Evolutionary conservation across 805 yeast species (phyloP), one percentile per base, ranked within the genome.

Genomic region (Candida namnaoensis): DNA sequence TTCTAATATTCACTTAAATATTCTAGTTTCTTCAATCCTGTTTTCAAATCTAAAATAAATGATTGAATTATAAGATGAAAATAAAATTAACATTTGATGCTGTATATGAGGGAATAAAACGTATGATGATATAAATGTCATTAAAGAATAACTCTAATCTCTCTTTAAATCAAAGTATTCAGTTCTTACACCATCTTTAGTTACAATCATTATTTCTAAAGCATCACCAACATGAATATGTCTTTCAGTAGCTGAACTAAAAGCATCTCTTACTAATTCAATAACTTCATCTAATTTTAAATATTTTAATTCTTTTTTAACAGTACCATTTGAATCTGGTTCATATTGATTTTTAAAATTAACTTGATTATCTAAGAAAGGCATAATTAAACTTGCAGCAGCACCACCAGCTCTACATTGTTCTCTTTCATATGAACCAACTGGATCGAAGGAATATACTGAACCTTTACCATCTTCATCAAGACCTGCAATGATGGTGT

Each of bases 151-250:
- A 19, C 10, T 26, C 51, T 66, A 91, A 70, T 91, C 98, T 61
- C 84, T 80, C 76, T 93, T 88, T 61, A 93, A 72, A 44, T 95
- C 95, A 60, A 67, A 83, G 64, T 77, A 82, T 61, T 87, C 95
- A 36, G 76, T 80, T 66, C 82, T 76, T 38, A 88, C 86, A 40
- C 99, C 99, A 24, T 88, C 96, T 60, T 88, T 90, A 12, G 97
- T 88, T 44, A 91, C 90, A 52, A 93, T 85, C 49, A 84, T 69
- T 38, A 93, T 82, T 64, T 93, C 96, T 48, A 93, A 73, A 6
- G 93, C 95, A 69, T 93, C 99, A 69, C 99, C 99, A 41, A 93
- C 98, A 52, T 90, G 95, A 53, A 93, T 93, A 65, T 93, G 98
- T 74, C 99, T 84, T 68, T 93, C 99, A 15, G 98, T 91, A 19